Percentiles rank a stretch among this genome's conserved stretches.
phyloP scores from a whole-genome alignment of 768 basidiomycete species.

The Asterophora parasitica region DNA sequence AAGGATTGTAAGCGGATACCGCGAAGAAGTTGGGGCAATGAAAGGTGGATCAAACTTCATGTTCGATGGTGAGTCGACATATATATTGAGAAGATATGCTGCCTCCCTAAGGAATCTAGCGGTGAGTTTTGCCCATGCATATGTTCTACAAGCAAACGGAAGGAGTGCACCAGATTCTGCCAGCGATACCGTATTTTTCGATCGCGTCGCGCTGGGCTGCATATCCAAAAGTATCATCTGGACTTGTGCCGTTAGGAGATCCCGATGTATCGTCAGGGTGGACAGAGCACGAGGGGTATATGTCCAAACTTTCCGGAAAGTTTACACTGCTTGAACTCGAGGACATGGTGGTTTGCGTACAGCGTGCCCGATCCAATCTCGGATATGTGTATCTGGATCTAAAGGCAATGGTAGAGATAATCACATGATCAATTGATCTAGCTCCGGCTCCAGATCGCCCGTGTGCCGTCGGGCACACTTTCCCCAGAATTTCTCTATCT shows the following conservation, averaged over 20 bases:
- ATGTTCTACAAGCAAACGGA: conserved; percentile 6
- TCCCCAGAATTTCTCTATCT: conserved; percentile 12
- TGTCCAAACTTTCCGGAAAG: conserved; percentile 34
- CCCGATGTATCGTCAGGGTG: conserved; percentile 15
- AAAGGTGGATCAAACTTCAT: conserved; percentile 55
- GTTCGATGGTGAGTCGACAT: conserved; percentile 37
- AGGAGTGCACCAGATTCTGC: conserved; percentile 66
- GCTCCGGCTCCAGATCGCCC: conserved; percentile 15
- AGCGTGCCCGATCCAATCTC: too few relatives aligned
- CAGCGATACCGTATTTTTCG: conserved; percentile 73
- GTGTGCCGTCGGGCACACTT: not conserved
- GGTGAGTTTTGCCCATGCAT: conserved; percentile 15
- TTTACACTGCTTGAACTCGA: conserved; percentile 20
- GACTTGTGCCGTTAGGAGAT: not conserved
- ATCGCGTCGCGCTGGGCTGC: conserved; percentile 56
- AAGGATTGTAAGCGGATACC: conserved; percentile 36
- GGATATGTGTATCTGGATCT: not conserved
- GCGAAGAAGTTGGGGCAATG: conserved; percentile 14
- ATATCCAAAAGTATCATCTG: conserved; percentile 25
- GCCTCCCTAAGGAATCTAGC: conserved; percentile 56
- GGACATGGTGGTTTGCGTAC: not conserved
- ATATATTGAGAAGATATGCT: conserved; percentile 54
- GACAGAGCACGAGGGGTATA: conserved; percentile 25
- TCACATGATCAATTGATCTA: conserved; percentile 10
- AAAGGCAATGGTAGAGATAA: conserved; percentile 1